Conservation (phyloP, 306 rosid genomes). For the Trifolium repens region DNA sequence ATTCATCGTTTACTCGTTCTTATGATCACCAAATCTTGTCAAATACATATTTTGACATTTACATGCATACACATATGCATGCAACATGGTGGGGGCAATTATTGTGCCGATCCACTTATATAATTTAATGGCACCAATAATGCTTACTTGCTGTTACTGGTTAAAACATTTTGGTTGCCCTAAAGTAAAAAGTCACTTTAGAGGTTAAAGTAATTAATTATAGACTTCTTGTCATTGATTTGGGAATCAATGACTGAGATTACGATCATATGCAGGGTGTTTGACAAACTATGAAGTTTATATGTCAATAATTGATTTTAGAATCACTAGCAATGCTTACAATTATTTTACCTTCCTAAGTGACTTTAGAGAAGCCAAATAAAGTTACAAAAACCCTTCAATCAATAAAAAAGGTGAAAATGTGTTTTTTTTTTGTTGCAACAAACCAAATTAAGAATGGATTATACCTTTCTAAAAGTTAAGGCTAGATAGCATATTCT, state of each 20-base stretch:
- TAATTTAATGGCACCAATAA: slow-evolving; percentile 13
- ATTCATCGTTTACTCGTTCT: slow-evolving; percentile 42
- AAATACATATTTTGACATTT: slow-evolving; percentile 18
- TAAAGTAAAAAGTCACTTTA: slow-evolving; percentile 1
- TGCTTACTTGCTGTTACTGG: not conserved
- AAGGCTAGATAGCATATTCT: slow-evolving; percentile 2
- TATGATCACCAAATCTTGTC: slow-evolving; percentile 34
- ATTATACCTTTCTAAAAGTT: slow-evolving; percentile 29
- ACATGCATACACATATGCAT: slow-evolving; percentile 30
- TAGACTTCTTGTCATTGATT: not conserved
- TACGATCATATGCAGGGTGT: slow-evolving; percentile 12
- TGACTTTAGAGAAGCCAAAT: not conserved
- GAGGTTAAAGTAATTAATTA: slow-evolving; percentile 10
- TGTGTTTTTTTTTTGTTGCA: not conserved
- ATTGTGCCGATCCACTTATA: not conserved
- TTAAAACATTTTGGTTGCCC: not conserved
- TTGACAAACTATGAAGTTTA: not conserved
- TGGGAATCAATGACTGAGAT: not conserved
- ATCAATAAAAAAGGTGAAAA: not conserved
- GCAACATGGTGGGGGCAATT: slow-evolving; percentile 38
- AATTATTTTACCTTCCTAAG: not conserved
- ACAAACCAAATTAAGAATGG: slow-evolving; percentile 22
- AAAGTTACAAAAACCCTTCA: not conserved
- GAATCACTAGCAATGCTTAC: not conserved
- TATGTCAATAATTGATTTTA: not conserved